Evolutionary conservation across 148 eudicot genomes (phyloP).

Genomic region (Spergularia bocconei): DNA sequence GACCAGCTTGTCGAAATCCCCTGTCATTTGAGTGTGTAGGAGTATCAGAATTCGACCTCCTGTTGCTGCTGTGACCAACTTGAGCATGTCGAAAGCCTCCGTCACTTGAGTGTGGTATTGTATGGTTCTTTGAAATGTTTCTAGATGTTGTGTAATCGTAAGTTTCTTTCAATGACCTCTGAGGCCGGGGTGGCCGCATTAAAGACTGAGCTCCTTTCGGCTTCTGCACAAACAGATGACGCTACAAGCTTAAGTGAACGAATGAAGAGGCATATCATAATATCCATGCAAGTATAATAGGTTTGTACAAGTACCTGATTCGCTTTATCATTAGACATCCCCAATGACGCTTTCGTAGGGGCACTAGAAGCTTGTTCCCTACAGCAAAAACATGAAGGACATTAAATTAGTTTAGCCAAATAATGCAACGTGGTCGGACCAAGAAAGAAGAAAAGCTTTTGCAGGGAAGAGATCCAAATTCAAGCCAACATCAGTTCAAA

Average conservation of each 20-base stretch:
- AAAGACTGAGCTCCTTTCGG: constrained; percentile 72
- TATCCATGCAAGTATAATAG: not conserved
- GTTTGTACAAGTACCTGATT: constrained; percentile 57
- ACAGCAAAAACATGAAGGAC: constrained; percentile 12
- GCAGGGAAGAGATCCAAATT: not conserved
- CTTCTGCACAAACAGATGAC: constrained; percentile 38
- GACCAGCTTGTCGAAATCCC: constrained; percentile 32
- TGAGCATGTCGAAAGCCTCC: not conserved
- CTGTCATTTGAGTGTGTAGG: constrained; percentile 6
- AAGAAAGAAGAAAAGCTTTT: not conserved
- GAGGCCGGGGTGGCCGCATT: constrained; percentile 89
- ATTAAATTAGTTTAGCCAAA: not conserved
- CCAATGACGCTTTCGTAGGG: constrained; percentile 82
- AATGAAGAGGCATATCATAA: not conserved
- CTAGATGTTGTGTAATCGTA: constrained; percentile 41
- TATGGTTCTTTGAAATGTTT: constrained; percentile 41
- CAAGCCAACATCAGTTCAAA: not conserved
- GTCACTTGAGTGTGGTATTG: constrained; percentile 19
- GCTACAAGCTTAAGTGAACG: not conserved
- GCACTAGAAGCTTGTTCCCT: constrained; percentile 96
- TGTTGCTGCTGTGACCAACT: constrained; percentile 9
- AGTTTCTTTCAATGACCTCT: constrained; percentile 39
- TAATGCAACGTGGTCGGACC: not conserved
- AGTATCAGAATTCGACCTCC: not conserved
- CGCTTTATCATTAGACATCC: constrained; percentile 86